A percentile compares a stretch with the other conserved stretches of the same genome.
These are phyloP conservation scores for Bryum argenteum DNA, from an alignment of 225 moss, liverwort and hornwort genomes.

Conservation along the genomic window DNA sequence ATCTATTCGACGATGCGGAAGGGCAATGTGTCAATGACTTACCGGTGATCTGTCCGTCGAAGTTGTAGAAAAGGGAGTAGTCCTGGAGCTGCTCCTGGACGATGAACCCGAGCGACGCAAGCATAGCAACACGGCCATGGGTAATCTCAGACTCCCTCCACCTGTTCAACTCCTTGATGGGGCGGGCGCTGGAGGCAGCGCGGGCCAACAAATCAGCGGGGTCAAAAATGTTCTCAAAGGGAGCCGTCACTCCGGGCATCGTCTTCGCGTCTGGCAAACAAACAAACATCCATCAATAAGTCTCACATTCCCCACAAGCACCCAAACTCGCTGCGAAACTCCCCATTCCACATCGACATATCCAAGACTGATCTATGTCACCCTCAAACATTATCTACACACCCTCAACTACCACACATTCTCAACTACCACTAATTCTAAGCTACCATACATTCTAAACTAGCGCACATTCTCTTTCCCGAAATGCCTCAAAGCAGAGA, in stretches of 20 bases:
- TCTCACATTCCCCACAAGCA: neutral
- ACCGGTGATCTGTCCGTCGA: constrained; percentile 61
- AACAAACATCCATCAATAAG: neutral
- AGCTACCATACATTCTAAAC: too few species aligned
- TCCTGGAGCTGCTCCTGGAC: constrained; percentile 73
- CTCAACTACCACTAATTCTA: too few species aligned
- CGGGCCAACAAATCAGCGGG: constrained; percentile 61
- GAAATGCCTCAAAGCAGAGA: neutral
- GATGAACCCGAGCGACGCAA: constrained; percentile 64
- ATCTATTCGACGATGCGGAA: neutral
- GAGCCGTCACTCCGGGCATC: constrained; percentile 49
- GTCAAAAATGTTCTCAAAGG: constrained; percentile 71
- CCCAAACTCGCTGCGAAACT: too few species aligned
- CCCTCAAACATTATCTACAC: too few species aligned
- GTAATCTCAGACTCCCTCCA: constrained; percentile 78
- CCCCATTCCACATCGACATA: too few species aligned
- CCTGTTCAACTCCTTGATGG: constrained; percentile 67
- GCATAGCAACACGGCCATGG: constrained; percentile 80
- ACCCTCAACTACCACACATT: too few species aligned
- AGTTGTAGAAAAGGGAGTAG: constrained; percentile 51
- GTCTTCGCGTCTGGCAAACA: constrained; percentile 53
- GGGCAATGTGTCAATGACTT: neutral
- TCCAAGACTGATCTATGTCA: too few species aligned
- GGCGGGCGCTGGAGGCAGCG: constrained; percentile 69
- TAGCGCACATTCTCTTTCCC: neutral